Evolutionary conservation across 805 yeast genomes (phyloP).

Genomic region (Candida nanaspora): DNA sequence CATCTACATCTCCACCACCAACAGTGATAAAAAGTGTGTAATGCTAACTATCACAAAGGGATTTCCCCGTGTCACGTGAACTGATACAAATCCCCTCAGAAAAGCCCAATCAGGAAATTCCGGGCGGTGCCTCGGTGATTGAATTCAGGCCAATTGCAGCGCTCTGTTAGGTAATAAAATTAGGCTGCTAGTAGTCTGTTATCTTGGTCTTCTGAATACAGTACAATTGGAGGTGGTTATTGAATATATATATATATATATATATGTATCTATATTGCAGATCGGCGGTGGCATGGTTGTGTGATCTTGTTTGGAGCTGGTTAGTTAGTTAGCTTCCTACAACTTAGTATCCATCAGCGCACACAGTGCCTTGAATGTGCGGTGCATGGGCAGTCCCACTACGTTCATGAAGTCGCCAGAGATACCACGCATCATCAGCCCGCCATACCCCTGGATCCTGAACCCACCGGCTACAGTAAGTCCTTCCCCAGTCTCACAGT

Average conservation of each 20-base stretch:
- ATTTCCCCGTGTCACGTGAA: background rate
- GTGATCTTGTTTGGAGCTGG: no score
- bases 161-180: background rate
- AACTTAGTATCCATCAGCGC: slow-evolving; percentile 10
- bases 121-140: background rate
- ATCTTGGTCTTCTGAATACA: no score
- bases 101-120: background rate
- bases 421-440: slow-evolving; percentile 51
- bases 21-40: background rate
- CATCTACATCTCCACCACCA: background rate
- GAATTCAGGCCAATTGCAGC: background rate
- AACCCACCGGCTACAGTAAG: slow-evolving; percentile 87
- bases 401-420: slow-evolving; percentile 82
- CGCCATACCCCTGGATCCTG: slow-evolving; percentile 70
- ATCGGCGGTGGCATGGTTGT: no score
- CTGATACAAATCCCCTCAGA: background rate
- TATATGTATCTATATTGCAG: background rate
- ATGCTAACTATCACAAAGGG: no score
- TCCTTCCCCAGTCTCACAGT: slow-evolving; percentile 71
- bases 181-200: no score
- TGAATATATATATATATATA: background rate
- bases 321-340: no score
- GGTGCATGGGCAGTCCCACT: slow-evolving; percentile 76
- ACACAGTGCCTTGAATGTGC: slow-evolving; percentile 33
- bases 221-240: no score